phyloP scores from a whole-genome alignment of 768 basidiomycete species.

The Rhizopogon sp. region DNA sequence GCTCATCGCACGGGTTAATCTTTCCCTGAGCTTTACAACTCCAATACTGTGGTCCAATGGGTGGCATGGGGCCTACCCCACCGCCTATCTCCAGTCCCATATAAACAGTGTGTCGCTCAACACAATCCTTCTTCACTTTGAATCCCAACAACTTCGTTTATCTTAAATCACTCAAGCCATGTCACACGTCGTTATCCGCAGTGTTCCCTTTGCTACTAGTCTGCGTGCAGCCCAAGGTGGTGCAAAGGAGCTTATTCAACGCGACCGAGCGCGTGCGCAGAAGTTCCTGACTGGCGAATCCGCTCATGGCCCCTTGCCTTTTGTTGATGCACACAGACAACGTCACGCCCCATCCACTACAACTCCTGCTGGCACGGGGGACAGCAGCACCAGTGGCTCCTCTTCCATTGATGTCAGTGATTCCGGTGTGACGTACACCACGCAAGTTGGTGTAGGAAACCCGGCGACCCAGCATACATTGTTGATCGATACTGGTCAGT shows the following conservation, averaged over 20 bases:
- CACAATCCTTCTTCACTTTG: neutral
- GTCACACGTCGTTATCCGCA: conserved; percentile 31
- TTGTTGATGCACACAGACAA: conserved; percentile 21
- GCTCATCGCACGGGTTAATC: neutral
- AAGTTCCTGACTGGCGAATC: conserved; percentile 51
- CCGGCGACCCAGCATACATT: conserved; percentile 44
- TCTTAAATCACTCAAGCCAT: conserved; percentile 19
- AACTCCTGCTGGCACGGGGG: conserved; percentile 33
- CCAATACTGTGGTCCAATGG: neutral
- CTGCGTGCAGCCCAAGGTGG: conserved; percentile 17
- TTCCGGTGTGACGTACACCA: conserved; percentile 49
- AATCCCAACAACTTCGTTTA: neutral
- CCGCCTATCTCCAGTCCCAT: conserved; percentile 8
- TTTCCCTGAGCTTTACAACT: neutral
- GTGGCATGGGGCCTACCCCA: neutral
- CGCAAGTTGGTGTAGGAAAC: conserved; percentile 42
- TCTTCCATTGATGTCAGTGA: conserved; percentile 49
- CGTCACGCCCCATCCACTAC: conserved; percentile 19
- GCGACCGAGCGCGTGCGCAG: conserved; percentile 46
- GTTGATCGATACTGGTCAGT: conserved; percentile 48
- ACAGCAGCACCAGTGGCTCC: conserved; percentile 9
- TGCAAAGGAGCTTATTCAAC: conserved; percentile 41
- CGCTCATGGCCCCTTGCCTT: conserved; percentile 45
- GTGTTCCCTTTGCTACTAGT: conserved; percentile 36
- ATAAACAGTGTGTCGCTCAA: conserved; percentile 8